Base-by-base conservation (phyloP, 345 rosid genomes). In the Rhizophora apiculata region DNA sequence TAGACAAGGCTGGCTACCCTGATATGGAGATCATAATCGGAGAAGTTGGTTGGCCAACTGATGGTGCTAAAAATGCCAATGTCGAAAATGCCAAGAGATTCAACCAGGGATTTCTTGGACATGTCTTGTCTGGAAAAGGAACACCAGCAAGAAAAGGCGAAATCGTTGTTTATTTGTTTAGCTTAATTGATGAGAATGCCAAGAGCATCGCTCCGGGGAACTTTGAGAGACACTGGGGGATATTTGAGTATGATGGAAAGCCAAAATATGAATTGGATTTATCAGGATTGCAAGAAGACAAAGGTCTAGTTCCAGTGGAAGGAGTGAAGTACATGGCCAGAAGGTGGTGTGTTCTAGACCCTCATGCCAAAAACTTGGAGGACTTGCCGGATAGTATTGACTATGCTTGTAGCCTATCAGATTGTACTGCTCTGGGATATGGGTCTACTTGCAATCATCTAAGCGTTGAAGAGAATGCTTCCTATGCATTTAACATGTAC, bases 401-500 rank as follows among this genome's bases (percentile, higher is more conserved):
- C 74, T 91, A 80, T 55, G 97, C 97, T 9, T 91, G 97, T 67
- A 82, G 84, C 62, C 56, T 78, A 30, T 86, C 91, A 24, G 97
- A 91, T 68, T 91, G 97, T 69, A 89, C 97, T 21, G 81, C 93
- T 6, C 82, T 91, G 52, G 91, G 87, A 3, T 91, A 74, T 56
- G 95, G 95, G 11, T 91, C 91, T 3, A 87, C 97, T 4, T 91
- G 93, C 43, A 91, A 87, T 69, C 82, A 80, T 68, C 74, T 91
- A 11, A 83, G 76, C 16, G 70, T 30, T 29, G 32, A 80, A 57
- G 93, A 93, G 31, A 91, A 91, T 80, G 95, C 93, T 56, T 91
- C 97, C 0, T 91, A 89, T 69, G 91, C 95, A 1, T 91, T 91
- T 73, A 91, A 87, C 63, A 87, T 89, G 91, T 89, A 87, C 75